Evolutionary conservation across 805 yeast species (phyloP).

Genomic region (Cyberlindnera suaveolens): DNA sequence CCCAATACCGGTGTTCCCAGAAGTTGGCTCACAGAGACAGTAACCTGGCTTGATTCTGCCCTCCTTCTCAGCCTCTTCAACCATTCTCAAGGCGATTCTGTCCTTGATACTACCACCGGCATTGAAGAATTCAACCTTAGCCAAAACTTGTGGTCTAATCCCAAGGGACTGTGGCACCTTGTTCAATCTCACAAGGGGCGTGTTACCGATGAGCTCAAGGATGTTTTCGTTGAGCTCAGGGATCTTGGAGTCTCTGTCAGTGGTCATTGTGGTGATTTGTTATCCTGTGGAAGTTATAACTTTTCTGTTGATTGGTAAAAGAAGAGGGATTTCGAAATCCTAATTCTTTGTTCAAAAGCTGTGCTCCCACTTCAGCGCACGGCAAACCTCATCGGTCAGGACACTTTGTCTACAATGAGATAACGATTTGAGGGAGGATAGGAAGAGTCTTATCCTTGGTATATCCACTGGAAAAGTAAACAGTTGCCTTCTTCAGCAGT

Average conservation of each 20-base stretch:
- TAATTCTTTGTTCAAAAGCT: background rate
- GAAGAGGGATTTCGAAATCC: background rate
- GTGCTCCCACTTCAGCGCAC: slow-evolving; percentile 8
- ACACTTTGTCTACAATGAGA: too few relatives aligned
- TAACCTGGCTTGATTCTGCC: slow-evolving; percentile 86
- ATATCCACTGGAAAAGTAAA: too few relatives aligned
- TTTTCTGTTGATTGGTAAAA: background rate
- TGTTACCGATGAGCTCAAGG: slow-evolving; percentile 77
- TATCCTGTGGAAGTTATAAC: background rate
- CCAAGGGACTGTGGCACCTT: slow-evolving; percentile 72
- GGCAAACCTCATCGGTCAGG: slow-evolving; percentile 5
- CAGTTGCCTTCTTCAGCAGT: too few relatives aligned
- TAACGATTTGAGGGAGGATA: too few relatives aligned
- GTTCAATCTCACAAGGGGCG: slow-evolving; percentile 72
- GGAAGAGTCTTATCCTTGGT: too few relatives aligned
- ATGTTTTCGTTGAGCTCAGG: slow-evolving; percentile 26
- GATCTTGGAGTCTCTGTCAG: slow-evolving; percentile 1
- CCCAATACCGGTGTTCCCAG: slow-evolving; percentile 91
- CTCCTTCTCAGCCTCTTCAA: slow-evolving; percentile 71
- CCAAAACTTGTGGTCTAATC: slow-evolving; percentile 63
- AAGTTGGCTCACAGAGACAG: slow-evolving; percentile 83
- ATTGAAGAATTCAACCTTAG: slow-evolving; percentile 77
- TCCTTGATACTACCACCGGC: slow-evolving; percentile 91
- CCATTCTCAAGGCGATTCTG: slow-evolving; percentile 83
- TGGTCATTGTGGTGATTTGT: background rate